Conservation (phyloP, 192 early-diverging fungal species). For the Geosiphon pyriformis region DNA sequence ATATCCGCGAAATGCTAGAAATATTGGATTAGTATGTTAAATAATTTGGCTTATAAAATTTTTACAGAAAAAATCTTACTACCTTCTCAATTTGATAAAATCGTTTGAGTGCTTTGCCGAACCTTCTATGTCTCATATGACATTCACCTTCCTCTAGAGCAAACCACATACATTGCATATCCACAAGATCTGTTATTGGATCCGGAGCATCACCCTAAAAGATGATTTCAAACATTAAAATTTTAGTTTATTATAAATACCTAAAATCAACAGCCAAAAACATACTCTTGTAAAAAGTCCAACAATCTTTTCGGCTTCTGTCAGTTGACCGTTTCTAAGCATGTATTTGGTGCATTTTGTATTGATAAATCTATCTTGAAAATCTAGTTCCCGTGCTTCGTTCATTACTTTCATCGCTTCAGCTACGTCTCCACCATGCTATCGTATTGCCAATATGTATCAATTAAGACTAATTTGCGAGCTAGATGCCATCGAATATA, state of each 20-base stretch:
- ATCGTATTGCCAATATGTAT: slow-evolving; percentile 16
- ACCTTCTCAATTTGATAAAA: slow-evolving; percentile 77
- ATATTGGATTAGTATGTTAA: too few relatives aligned
- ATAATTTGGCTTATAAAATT: too few relatives aligned
- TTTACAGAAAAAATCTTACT: too few relatives aligned
- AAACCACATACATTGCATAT: slow-evolving; percentile 95
- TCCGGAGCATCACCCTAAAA: slow-evolving; percentile 52
- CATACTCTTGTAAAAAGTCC: slow-evolving; percentile 74
- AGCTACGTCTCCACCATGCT: slow-evolving; percentile 73
- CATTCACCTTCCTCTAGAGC: slow-evolving; percentile 70
- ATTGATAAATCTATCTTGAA: slow-evolving; percentile 94
- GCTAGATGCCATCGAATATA: neutral
- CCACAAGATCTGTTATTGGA: slow-evolving; percentile 73
- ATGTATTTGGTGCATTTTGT: slow-evolving; percentile 92
- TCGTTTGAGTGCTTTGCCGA: slow-evolving; percentile 82
- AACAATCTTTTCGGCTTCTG: slow-evolving; percentile 80
- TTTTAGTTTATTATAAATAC: neutral
- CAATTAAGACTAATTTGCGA: slow-evolving; percentile 2
- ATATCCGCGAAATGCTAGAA: slow-evolving; percentile 69
- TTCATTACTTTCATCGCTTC: slow-evolving; percentile 77
- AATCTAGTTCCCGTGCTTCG: slow-evolving; percentile 79
- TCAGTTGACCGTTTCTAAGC: slow-evolving; percentile 74
- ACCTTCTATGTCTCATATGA: slow-evolving; percentile 58
- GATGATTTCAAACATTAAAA: too few relatives aligned
- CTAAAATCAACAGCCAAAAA: neutral